A percentile compares a stretch with the other conserved stretches of the same genome.
phyloP scores from a whole-genome alignment of 345 rosid genomes.

The Salix suchowensis region DNA sequence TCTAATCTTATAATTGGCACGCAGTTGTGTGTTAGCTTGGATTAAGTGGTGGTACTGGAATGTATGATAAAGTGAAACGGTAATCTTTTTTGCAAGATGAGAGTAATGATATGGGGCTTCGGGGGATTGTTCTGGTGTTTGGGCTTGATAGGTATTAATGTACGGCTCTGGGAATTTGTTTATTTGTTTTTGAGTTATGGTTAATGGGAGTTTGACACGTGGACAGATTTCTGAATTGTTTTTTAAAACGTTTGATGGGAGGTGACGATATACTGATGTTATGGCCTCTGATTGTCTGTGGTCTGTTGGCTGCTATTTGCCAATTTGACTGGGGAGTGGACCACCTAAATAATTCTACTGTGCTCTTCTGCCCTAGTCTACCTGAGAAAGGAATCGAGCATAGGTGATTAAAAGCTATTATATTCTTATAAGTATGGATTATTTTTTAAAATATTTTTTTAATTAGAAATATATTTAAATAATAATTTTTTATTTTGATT shows the following conservation, averaged over 20 bases:
- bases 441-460: too few species aligned
- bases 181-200: not conserved
- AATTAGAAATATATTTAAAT: too few species aligned
- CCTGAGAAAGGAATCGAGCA: not conserved
- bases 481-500: too few species aligned
- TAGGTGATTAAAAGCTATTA: too few species aligned
- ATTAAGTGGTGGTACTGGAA: not conserved
- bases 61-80: not conserved
- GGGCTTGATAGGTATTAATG: conserved; percentile 22
- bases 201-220: conserved; percentile 24
- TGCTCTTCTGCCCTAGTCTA: not conserved
- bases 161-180: conserved; percentile 15
- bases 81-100: not conserved
- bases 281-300: conserved; percentile 26
- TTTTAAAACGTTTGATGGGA: conserved; percentile 11
- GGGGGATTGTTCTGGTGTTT: conserved; percentile 14
- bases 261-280: conserved; percentile 32
- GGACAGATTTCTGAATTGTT: conserved; percentile 17
- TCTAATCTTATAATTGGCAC: not conserved
- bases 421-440: too few species aligned
- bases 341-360: not conserved
- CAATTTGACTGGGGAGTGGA: conserved; percentile 16
- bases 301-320: conserved; percentile 12
- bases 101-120: conserved; percentile 1
- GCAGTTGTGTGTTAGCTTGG: not conserved